Evolutionary conservation across 2,329 filamentous ascomycete species (phyloP).

Genomic region (Neopestalotiopsis sp.): DNA sequence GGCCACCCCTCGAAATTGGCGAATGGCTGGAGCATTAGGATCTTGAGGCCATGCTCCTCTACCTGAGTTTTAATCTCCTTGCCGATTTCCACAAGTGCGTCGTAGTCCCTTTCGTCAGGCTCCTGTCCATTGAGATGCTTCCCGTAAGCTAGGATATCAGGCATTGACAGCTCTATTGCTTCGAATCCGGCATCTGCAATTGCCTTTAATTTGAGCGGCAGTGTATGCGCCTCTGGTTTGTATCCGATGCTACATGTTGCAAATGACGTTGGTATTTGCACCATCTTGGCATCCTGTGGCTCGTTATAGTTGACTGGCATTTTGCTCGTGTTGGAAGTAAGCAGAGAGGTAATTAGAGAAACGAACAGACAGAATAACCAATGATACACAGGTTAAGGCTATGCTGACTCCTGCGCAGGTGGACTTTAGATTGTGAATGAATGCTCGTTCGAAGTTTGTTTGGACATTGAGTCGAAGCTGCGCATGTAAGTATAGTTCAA

Average conservation of each 20-base stretch:
- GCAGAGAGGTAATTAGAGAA: neutral
- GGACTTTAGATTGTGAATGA: too few relatives aligned
- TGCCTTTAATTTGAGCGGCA: constrained; percentile 65
- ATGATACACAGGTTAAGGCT: neutral
- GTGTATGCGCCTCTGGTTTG: constrained; percentile 45
- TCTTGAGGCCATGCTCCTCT: constrained; percentile 57
- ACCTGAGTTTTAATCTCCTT: constrained; percentile 60
- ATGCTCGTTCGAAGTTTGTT: too few relatives aligned
- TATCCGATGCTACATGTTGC: constrained; percentile 39
- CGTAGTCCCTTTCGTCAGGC: constrained; percentile 64
- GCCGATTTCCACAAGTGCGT: constrained; percentile 60
- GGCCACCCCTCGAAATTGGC: constrained; percentile 80
- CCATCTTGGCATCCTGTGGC: neutral
- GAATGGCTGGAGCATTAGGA: constrained; percentile 79
- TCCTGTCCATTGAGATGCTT: constrained; percentile 51
- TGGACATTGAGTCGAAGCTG: too few relatives aligned
- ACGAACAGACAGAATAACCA: neutral
- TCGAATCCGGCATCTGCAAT: constrained; percentile 70
- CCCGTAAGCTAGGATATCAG: constrained; percentile 71
- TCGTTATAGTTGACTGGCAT: constrained; percentile 34
- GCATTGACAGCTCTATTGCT: constrained; percentile 77
- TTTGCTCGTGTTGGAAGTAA: neutral
- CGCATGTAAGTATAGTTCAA: too few relatives aligned
- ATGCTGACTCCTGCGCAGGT: too few relatives aligned
- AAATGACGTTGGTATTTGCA: constrained; percentile 34